Conservation (phyloP, 176 grass and related monocot genomes). For the sorghum (Sorghum bicolor) region Sorghum_bicolor_NCBIv3 NC_012873.2:55954001-55954500, state of each 20-base stretch:
- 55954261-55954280: conserved; percentile 95
- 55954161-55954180: conserved; percentile 89
- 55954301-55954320: background rate
- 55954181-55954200: conserved; percentile 86
- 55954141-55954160: conserved; percentile 48
- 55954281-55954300: conserved; percentile 64
- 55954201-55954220: conserved; percentile 90
- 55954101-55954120: background rate
- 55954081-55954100: background rate
- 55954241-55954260: conserved; percentile 92
- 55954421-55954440: background rate
- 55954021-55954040: background rate
- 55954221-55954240: conserved; percentile 98
- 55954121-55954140: conserved; percentile 13
- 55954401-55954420: conserved; percentile 4
- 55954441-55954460: background rate
- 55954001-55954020: background rate
- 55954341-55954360: background rate
- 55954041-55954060: background rate
- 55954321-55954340: conserved; percentile 13
- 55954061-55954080: background rate
- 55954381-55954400: conserved; percentile 11
- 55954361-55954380: background rate
- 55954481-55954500: background rate
- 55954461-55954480: conserved; percentile 15